Evolutionary conservation across 805 yeast genomes (phyloP), one percentile per base, ranked within the genome.

Genomic region (Nakazawaea holstii): DNA sequence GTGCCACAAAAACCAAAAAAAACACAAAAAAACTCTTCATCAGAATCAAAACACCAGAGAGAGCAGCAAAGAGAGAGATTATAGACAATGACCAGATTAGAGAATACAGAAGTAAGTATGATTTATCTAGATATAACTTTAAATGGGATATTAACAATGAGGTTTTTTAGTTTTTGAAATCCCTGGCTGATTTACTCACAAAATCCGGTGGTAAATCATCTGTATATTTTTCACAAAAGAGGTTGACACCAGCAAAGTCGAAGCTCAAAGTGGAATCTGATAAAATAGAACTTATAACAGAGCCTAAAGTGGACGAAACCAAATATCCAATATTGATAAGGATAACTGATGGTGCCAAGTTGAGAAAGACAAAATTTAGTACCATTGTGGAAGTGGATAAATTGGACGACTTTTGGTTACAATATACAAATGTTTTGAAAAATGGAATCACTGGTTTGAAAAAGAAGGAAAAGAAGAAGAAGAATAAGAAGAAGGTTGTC

Each of bases 401-500:
- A 3, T 68, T 91, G 53, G 87, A 82, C 52, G 62, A 69, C 50
- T 91, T 91, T 62, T 91, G 97, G 97, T 62, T 64, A 38, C 81
- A 80, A 26, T 91, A 90, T 65, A 67, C 87, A 1, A 80, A 79
- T 38, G 77, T 77, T 0, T 71, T 90, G 48, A 90, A 87, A 60
- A 60, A 71, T 20, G 91, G 94, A 4, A 79, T 87, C 63, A 68
- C 69, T 3, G 96, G 96, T 1, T 73, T 91, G 62, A 77, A 80
- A 60, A 87, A 84, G 76, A 89, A 87, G 69, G 88, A 86, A 50
- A 88, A 87, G 72, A 82, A 81, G 66, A 82, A 80, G 72, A 77
- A 75, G 68, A 82, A 79, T 69, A 72, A 75, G 60, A 74, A 72
- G 67, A 53, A 70, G 62, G 43, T 41, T 4, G 11, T 64, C 38